A percentile compares a stretch with the other conserved stretches of the same genome.
Evolutionary conservation across 306 rosid species (phyloP).

Genomic region (Sphenostylis stenocarpa): DNA sequence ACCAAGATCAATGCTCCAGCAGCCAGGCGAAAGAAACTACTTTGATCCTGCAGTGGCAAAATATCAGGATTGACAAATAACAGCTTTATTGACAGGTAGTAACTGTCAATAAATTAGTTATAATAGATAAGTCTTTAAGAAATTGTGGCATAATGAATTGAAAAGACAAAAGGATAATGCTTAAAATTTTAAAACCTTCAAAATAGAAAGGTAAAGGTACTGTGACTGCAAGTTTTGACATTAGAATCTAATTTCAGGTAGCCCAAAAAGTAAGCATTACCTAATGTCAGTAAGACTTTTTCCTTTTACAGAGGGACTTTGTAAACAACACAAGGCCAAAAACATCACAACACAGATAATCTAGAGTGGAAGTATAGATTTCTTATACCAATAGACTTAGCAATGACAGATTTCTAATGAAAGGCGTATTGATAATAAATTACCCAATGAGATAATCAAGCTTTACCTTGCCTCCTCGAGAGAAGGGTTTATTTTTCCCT

Average conservation of each 20-base stretch:
- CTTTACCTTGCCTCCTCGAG: slow-evolving; percentile 86
- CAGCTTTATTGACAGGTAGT: slow-evolving; percentile 1
- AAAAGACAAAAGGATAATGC: slow-evolving; percentile 8
- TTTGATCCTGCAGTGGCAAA: slow-evolving; percentile 57
- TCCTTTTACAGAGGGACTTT: background rate
- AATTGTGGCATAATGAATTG: slow-evolving; percentile 11
- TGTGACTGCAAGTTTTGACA: slow-evolving; percentile 12
- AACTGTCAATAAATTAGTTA: slow-evolving; percentile 2
- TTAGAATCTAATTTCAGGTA: slow-evolving; percentile 18
- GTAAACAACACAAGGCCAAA: slow-evolving; percentile 20
- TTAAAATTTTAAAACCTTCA: slow-evolving; percentile 17
- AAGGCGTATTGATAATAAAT: slow-evolving; percentile 12
- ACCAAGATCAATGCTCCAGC: slow-evolving; percentile 73
- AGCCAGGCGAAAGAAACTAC: slow-evolving; percentile 71
- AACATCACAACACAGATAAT: slow-evolving; percentile 23
- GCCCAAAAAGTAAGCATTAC: slow-evolving; percentile 27
- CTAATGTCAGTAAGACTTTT: background rate
- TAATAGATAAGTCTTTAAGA: slow-evolving; percentile 9
- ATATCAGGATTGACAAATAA: slow-evolving; percentile 14
- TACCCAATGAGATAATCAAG: slow-evolving; percentile 19
- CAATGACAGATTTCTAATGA: background rate
- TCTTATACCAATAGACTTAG: slow-evolving; percentile 8
- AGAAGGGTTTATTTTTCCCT: slow-evolving; percentile 72
- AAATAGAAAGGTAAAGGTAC: background rate
- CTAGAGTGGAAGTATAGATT: slow-evolving; percentile 17